Percentiles rank a stretch among this genome's conserved stretches.
These are phyloP conservation scores for Gnomoniopsis smithogilvyi DNA, from an alignment of 2,329 filamentous ascomycete species.

Conservation along the genomic window DNA sequence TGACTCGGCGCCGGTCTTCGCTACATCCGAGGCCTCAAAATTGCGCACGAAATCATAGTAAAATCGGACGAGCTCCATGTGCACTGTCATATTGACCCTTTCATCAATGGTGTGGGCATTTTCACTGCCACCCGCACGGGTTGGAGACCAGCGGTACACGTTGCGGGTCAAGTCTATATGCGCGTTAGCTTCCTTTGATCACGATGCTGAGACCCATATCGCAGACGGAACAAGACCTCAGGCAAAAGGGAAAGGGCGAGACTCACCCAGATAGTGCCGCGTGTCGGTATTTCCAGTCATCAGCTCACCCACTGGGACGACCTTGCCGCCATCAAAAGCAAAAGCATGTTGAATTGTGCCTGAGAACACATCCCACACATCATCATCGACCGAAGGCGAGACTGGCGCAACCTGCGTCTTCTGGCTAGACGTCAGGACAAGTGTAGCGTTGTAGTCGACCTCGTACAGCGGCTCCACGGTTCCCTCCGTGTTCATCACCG, in stretches of 20 bases:
- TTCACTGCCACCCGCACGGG: slow-evolving; percentile 28
- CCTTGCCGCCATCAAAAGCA: slow-evolving; percentile 30
- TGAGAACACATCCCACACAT: slow-evolving; percentile 27
- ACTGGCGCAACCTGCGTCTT: slow-evolving; percentile 32
- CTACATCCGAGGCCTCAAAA: slow-evolving; percentile 28
- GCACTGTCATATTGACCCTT: slow-evolving; percentile 34
- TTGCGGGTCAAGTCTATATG: slow-evolving; percentile 29
- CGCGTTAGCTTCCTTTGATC: slow-evolving; percentile 4
- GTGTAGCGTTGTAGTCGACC: slow-evolving; percentile 38
- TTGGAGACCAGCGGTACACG: slow-evolving; percentile 37
- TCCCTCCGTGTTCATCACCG: slow-evolving; percentile 5
- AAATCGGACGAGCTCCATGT: slow-evolving; percentile 35
- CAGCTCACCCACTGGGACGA: slow-evolving; percentile 33
- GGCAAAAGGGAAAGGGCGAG: too few species aligned
- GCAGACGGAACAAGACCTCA: background rate
- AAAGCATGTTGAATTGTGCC: slow-evolving; percentile 28
- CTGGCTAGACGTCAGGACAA: slow-evolving; percentile 32
- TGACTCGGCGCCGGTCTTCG: background rate
- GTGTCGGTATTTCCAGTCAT: slow-evolving; percentile 37
- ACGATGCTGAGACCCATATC: background rate
- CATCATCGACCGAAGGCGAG: slow-evolving; percentile 28
- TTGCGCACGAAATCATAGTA: slow-evolving; percentile 36
- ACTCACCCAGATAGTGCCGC: slow-evolving; percentile 29
- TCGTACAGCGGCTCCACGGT: slow-evolving; percentile 29
- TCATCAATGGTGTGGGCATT: slow-evolving; percentile 38